Evolutionary conservation across 2,329 filamentous ascomycete genomes (phyloP), one percentile per base, ranked within the genome.

Genomic region (Cladophialophora exuberans): DNA sequence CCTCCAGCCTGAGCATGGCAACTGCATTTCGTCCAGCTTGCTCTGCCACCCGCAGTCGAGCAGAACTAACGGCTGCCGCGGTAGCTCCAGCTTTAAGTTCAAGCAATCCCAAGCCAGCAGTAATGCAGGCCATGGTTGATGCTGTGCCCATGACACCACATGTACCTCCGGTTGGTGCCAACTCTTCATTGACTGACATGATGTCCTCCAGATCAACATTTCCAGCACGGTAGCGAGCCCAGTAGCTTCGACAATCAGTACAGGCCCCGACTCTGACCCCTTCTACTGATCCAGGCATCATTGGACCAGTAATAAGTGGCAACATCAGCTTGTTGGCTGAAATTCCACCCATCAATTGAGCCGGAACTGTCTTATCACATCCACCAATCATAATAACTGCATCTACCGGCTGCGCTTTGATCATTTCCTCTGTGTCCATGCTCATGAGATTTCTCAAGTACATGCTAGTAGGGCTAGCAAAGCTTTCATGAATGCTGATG

Each of bases 351-450:
- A 90, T 90, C 1, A 90, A 68, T 65, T 90, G 87, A 1, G 87
- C 87, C 0, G 86, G 86, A 0, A 85, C 83, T 0, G 86, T 90
- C 70, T 90, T 90, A 65, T 90, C 87, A 62, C 87, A 90, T 0
- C 87, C 86, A 43, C 86, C 86, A 62, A 89, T 85, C 60, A 87
- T 75, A 11, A 88, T 78, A 7, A 83, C 82, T 0, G 84, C 83
- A 70, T 90, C 87, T 13, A 87, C 77, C 0, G 87, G 87, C 69
- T 90, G 87, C 0, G 86, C 86, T 38, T 76, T 75, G 49, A 89
- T 84, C 87, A 90, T 90, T 73, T 90, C 87, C 68, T 90, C 87
- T 0, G 87, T 90, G 65, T 90, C 87, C 84, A 90, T 88, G 61
- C 83, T 86, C 87, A 90, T 90, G 53, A 90, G 65, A 61, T 90